Evolutionary conservation across 2,329 filamentous ascomycete genomes (phyloP).

Genomic region (Diaporthe sp.): DNA sequence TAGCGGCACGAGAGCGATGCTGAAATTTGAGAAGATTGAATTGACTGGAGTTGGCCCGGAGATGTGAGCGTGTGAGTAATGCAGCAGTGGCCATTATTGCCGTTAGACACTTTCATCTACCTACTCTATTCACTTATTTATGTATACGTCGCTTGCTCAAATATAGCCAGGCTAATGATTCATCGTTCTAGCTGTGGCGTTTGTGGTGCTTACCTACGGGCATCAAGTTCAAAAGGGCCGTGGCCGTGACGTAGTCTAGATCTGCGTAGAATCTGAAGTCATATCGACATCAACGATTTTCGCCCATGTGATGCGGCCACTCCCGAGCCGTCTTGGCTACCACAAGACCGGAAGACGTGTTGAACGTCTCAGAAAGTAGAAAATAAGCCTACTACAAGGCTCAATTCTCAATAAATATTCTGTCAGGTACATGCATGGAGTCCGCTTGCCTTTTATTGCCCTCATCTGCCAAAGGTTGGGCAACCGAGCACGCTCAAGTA

Average conservation of each 20-base stretch:
- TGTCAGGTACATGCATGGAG: neutral
- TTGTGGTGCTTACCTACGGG: neutral
- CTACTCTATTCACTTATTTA: neutral
- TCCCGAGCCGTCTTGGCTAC: conserved; percentile 16
- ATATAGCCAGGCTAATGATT: neutral
- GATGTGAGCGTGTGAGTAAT: neutral
- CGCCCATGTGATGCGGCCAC: neutral
- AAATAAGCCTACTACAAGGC: neutral
- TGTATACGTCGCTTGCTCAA: neutral
- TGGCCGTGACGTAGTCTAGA: conserved; percentile 13
- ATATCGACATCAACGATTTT: conserved; percentile 6
- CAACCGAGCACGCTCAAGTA: neutral
- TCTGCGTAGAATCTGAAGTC: conserved; percentile 9
- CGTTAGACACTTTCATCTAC: too few species aligned
- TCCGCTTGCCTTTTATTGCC: neutral
- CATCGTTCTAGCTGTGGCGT: conserved; percentile 16
- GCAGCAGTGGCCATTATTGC: neutral
- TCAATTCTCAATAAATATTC: neutral
- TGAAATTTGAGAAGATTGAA: neutral
- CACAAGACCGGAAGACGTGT: neutral
- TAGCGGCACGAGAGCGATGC: neutral
- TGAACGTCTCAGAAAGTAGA: too few species aligned
- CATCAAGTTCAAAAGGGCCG: neutral
- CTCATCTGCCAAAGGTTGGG: neutral
- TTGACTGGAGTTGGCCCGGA: neutral